phyloP scores from a whole-genome alignment of 805 yeast genomes.

The Ogataea haglerorum region DNA sequence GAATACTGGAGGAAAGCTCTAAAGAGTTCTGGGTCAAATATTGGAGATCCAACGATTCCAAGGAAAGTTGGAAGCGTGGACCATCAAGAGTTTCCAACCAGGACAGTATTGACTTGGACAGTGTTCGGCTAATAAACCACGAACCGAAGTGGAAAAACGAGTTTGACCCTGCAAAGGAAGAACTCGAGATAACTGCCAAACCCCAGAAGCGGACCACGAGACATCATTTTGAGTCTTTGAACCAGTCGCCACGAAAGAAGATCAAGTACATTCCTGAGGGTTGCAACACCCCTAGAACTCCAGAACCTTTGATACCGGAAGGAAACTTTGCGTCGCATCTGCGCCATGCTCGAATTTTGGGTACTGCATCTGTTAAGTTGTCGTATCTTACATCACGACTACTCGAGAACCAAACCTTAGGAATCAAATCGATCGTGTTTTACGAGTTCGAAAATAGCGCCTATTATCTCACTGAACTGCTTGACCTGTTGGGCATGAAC shows the following conservation, averaged over 20 bases:
- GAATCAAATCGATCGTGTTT: constrained; percentile 57
- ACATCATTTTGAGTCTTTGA: background rate
- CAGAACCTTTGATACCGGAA: constrained; percentile 25
- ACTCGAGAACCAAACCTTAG: constrained; percentile 46
- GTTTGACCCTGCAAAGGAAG: constrained; percentile 28
- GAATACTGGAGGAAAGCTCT: constrained; percentile 35
- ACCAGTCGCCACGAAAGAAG: constrained; percentile 18
- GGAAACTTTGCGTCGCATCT: constrained; percentile 22
- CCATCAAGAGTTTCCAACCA: constrained; percentile 4
- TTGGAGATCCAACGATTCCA: constrained; percentile 37
- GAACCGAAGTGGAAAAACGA: constrained; percentile 26
- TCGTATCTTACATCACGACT: constrained; percentile 56
- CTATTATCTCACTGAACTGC: constrained; percentile 58
- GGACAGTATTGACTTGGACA: constrained; percentile 30
- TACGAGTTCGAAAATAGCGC: constrained; percentile 73
- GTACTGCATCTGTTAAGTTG: constrained; percentile 62
- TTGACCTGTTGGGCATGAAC: constrained; percentile 58
- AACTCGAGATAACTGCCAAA: constrained; percentile 6
- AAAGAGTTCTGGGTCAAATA: constrained; percentile 51
- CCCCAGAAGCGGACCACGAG: constrained; percentile 1
- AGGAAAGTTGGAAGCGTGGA: background rate
- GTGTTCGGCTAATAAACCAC: constrained; percentile 26
- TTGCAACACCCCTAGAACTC: constrained; percentile 21
- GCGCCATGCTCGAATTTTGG: constrained; percentile 43
- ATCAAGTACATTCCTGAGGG: constrained; percentile 17